These are phyloP conservation scores for Calonectria ilicicola DNA, from an alignment of 2,329 filamentous ascomycete genomes.

Conservation along the genomic window DNA sequence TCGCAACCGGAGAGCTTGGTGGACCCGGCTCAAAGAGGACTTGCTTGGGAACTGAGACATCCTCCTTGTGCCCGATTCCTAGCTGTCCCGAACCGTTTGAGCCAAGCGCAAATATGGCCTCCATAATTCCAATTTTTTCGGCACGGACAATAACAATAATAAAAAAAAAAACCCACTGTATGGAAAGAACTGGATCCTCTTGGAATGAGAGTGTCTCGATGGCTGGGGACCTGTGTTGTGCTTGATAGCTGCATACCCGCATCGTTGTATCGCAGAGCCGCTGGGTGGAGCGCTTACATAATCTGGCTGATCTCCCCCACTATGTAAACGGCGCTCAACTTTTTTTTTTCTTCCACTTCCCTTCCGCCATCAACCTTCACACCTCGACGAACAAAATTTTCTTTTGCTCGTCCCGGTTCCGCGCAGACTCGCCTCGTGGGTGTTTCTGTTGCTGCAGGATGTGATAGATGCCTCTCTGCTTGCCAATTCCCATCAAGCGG, in stretches of 20 bases:
- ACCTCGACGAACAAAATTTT: slow-evolving; percentile 21
- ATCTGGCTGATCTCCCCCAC: slow-evolving; percentile 30
- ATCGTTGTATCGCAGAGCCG: slow-evolving; percentile 40
- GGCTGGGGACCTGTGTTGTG: slow-evolving; percentile 1
- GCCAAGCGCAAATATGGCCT: slow-evolving; percentile 75
- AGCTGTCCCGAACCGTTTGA: slow-evolving; percentile 84
- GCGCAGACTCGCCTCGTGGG: slow-evolving; percentile 26
- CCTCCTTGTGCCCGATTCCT: slow-evolving; percentile 77
- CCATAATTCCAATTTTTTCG: slow-evolving; percentile 47
- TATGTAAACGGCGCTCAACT: slow-evolving; percentile 38
- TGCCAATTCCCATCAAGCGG: slow-evolving; percentile 36
- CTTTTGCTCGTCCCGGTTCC: slow-evolving; percentile 22
- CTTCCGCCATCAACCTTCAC: slow-evolving; percentile 30
- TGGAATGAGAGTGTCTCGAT: not conserved
- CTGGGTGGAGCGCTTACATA: slow-evolving; percentile 32
- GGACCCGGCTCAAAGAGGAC: slow-evolving; percentile 65
- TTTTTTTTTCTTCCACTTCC: slow-evolving; percentile 34
- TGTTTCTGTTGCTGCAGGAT: slow-evolving; percentile 37
- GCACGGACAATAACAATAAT: slow-evolving; percentile 18
- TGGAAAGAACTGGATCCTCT: not conserved
- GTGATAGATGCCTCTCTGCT: slow-evolving; percentile 41
- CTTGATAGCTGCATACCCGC: slow-evolving; percentile 39
- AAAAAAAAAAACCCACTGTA: slow-evolving; percentile 10
- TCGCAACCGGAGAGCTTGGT: slow-evolving; percentile 50
- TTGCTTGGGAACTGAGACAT: slow-evolving; percentile 74